Conservation (phyloP, 2,329 filamentous ascomycete genomes). For the Neocucurbitaria cava region DNA sequence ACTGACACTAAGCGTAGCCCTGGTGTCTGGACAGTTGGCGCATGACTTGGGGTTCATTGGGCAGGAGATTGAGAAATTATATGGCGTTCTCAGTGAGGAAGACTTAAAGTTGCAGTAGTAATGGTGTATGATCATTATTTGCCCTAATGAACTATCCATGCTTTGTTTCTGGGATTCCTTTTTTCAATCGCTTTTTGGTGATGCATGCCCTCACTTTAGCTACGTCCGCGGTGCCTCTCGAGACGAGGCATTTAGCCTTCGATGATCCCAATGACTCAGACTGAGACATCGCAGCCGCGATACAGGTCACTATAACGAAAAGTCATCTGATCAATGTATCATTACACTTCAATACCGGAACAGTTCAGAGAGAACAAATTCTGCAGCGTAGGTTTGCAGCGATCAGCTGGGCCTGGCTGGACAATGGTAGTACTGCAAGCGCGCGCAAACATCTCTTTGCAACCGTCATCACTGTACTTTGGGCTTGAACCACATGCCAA, state of each 20-base stretch:
- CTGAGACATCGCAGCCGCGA: constrained; percentile 3
- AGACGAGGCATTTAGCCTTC: constrained; percentile 6
- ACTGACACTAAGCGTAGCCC: constrained; percentile 51
- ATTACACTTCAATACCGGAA: background rate
- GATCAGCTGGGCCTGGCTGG: background rate
- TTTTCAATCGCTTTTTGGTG: background rate
- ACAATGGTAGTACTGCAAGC: background rate
- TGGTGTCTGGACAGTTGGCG: constrained; percentile 68
- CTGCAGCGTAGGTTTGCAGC: background rate
- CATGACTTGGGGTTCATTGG: constrained; percentile 63
- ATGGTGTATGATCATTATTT: too few species aligned
- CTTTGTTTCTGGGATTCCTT: background rate
- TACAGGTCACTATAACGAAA: background rate
- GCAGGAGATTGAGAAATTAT: constrained; percentile 64
- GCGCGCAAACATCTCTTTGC: background rate
- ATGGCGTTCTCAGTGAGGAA: constrained; percentile 68
- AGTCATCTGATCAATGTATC: background rate
- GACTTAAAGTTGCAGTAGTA: constrained; percentile 60
- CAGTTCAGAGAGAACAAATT: background rate
- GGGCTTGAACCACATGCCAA: background rate
- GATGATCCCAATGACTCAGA: constrained; percentile 21
- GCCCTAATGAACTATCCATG: background rate
- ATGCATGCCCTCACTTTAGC: background rate
- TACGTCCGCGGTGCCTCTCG: constrained; percentile 3
- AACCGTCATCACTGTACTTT: background rate